Percentiles rank a stretch among this genome's conserved stretches.
phyloP scores from a whole-genome alignment of 2,329 filamentous ascomycete genomes.

The Bisporella sp. region DNA sequence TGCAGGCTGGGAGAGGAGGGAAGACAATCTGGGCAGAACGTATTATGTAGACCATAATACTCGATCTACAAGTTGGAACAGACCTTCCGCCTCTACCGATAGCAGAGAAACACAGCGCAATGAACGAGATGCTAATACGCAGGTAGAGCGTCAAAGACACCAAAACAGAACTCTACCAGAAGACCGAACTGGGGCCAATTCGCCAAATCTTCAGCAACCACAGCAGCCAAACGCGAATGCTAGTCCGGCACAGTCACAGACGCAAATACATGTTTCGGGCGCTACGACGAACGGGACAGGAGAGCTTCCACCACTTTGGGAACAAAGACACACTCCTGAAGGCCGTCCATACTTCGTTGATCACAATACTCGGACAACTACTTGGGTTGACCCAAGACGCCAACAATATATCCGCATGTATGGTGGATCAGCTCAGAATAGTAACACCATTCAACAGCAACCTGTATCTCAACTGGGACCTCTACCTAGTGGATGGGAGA shows the following conservation, averaged over 20 bases:
- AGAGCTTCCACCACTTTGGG: conserved; percentile 92
- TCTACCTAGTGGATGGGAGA: conserved; percentile 96
- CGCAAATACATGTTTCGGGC: conserved; percentile 82
- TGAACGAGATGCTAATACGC: conserved; percentile 83
- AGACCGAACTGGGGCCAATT: conserved; percentile 88
- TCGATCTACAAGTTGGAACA: conserved; percentile 90
- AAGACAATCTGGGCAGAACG: conserved; percentile 89
- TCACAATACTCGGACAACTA: conserved; percentile 95
- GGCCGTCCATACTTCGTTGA: conserved; percentile 95
- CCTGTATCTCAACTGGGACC: conserved; percentile 95
- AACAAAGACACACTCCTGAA: conserved; percentile 92
- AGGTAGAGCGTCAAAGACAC: conserved; percentile 86
- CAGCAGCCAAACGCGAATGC: conserved; percentile 30
- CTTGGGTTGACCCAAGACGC: conserved; percentile 94
- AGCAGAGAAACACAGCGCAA: conserved; percentile 63
- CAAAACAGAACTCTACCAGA: conserved; percentile 94
- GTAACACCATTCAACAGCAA: conserved; percentile 82
- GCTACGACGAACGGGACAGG: conserved; percentile 91
- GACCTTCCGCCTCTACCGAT: conserved; percentile 74
- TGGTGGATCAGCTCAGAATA: conserved; percentile 77
- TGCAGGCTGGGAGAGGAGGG: conserved; percentile 89
- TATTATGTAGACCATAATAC: conserved; percentile 99
- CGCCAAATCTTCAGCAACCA: conserved; percentile 63
- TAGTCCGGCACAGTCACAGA: conserved; percentile 49
- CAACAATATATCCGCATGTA: conserved; percentile 99